Evolutionary conservation across 345 rosid genomes (phyloP).

Genomic region (Euphorbia peplus): DNA sequence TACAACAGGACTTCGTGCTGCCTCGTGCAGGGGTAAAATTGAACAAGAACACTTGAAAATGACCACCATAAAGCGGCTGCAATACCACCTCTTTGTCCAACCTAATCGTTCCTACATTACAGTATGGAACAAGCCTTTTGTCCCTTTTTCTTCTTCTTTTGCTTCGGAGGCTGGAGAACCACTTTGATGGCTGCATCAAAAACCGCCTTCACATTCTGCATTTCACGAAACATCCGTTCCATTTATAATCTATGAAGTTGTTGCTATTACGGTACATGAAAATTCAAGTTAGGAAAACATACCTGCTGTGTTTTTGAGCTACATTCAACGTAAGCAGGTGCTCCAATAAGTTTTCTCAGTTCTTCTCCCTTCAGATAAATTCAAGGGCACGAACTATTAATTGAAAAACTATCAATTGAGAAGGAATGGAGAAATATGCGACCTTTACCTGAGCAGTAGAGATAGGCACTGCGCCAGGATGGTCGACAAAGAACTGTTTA

Average conservation of each 20-base stretch:
- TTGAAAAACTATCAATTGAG: no score
- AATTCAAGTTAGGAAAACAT: background rate
- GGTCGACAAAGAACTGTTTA: slow-evolving; percentile 78
- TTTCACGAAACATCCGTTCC: background rate
- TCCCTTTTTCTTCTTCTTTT: slow-evolving; percentile 30
- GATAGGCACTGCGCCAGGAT: slow-evolving; percentile 93
- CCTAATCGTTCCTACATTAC: slow-evolving; percentile 11
- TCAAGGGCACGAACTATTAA: background rate
- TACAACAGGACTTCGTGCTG: slow-evolving; percentile 25
- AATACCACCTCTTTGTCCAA: background rate
- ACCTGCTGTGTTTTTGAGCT: slow-evolving; percentile 36
- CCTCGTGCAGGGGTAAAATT: slow-evolving; percentile 4
- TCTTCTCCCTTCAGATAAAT: slow-evolving; percentile 26
- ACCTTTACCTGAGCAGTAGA: slow-evolving; percentile 54
- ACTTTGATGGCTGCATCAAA: slow-evolving; percentile 35
- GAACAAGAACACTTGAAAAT: background rate
- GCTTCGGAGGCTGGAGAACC: slow-evolving; percentile 34
- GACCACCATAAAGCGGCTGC: slow-evolving; percentile 3
- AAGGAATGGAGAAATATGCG: background rate
- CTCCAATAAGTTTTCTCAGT: slow-evolving; percentile 29
- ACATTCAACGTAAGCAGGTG: slow-evolving; percentile 29
- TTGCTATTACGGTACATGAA: background rate
- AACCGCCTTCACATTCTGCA: slow-evolving; percentile 33
- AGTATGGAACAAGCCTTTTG: slow-evolving; percentile 25
- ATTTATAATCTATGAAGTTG: background rate